Evolutionary conservation across 2,329 filamentous ascomycete species (phyloP).

Genomic region (Cytospora mali): DNA sequence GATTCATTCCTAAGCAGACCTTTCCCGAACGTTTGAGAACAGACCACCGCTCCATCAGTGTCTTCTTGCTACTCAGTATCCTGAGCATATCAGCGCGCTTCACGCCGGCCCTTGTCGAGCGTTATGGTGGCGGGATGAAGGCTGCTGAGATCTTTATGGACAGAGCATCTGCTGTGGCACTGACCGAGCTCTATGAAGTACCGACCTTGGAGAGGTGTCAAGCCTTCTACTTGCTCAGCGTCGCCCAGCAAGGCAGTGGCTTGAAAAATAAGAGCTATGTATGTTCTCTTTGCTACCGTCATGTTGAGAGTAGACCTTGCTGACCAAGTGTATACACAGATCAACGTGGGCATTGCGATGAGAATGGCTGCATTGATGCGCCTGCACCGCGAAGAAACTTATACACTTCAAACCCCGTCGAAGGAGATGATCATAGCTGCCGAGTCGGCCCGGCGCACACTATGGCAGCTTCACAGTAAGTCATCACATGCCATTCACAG

Average conservation of each 20-base stretch:
- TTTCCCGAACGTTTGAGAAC: conserved; percentile 52
- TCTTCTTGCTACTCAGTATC: conserved; percentile 58
- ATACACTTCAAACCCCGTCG: conserved; percentile 46
- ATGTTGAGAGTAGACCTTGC: conserved; percentile 21
- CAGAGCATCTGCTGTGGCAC: conserved; percentile 50
- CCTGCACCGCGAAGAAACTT: conserved; percentile 59
- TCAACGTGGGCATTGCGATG: conserved; percentile 59
- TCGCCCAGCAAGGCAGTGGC: conserved; percentile 61
- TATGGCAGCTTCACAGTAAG: conserved; percentile 61
- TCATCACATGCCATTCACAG: conserved; percentile 5
- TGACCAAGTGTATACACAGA: conserved; percentile 39
- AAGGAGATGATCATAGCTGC: conserved; percentile 50
- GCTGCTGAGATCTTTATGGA: conserved; percentile 58
- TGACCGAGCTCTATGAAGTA: conserved; percentile 54
- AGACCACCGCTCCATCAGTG: conserved; percentile 51
- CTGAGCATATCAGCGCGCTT: conserved; percentile 60
- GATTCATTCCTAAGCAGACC: conserved; percentile 58
- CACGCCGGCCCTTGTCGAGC: conserved; percentile 50
- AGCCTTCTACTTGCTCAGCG: conserved; percentile 60
- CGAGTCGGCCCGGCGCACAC: conserved; percentile 59
- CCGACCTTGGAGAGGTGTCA: conserved; percentile 59
- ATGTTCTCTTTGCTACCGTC: conserved; percentile 31
- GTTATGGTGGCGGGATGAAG: conserved; percentile 53
- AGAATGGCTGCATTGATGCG: conserved; percentile 59
- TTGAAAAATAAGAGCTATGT: conserved; percentile 57